Percentiles rank a stretch among this genome's conserved stretches.
phyloP scores from a whole-genome alignment of 2,329 filamentous ascomycete genomes.

The Amylocarpus encephaloides region DNA sequence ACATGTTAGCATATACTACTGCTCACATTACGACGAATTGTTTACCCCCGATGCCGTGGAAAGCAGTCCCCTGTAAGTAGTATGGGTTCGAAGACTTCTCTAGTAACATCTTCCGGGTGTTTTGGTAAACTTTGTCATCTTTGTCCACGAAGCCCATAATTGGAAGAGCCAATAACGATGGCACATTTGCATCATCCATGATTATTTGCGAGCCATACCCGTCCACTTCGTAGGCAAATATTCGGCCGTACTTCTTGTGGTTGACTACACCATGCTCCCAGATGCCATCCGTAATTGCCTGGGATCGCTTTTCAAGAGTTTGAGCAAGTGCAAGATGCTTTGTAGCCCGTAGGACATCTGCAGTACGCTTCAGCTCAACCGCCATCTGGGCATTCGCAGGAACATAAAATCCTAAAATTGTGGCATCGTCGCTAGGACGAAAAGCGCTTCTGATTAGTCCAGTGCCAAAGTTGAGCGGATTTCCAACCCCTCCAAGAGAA shows the following conservation, averaged over 20 bases:
- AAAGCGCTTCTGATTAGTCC: constrained; percentile 88
- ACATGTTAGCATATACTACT: constrained; percentile 4
- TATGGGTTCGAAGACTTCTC: constrained; percentile 64
- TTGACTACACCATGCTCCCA: constrained; percentile 77
- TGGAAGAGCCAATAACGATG: constrained; percentile 71
- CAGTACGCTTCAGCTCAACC: constrained; percentile 73
- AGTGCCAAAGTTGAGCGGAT: constrained; percentile 78
- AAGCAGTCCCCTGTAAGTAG: constrained; percentile 68
- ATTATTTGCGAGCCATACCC: constrained; percentile 76
- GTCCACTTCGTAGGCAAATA: constrained; percentile 85
- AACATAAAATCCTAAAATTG: constrained; percentile 90
- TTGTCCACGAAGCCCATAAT: constrained; percentile 66
- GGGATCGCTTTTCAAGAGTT: constrained; percentile 51
- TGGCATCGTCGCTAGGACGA: constrained; percentile 89
- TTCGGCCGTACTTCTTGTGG: constrained; percentile 67
- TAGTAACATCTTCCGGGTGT: constrained; percentile 67
- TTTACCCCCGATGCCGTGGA: constrained; percentile 82
- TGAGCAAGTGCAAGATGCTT: constrained; percentile 47
- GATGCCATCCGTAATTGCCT: constrained; percentile 66
- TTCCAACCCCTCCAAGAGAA: constrained; percentile 75
- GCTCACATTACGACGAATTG: constrained; percentile 4
- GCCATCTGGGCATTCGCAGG: constrained; percentile 96
- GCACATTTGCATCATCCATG: constrained; percentile 88
- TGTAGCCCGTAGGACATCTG: constrained; percentile 58
- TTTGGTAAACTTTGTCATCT: constrained; percentile 69